These are phyloP conservation scores for Sphagnum fallax DNA, from an alignment of 228 moss, liverwort and hornwort species.

Conservation along the genomic window DNA sequence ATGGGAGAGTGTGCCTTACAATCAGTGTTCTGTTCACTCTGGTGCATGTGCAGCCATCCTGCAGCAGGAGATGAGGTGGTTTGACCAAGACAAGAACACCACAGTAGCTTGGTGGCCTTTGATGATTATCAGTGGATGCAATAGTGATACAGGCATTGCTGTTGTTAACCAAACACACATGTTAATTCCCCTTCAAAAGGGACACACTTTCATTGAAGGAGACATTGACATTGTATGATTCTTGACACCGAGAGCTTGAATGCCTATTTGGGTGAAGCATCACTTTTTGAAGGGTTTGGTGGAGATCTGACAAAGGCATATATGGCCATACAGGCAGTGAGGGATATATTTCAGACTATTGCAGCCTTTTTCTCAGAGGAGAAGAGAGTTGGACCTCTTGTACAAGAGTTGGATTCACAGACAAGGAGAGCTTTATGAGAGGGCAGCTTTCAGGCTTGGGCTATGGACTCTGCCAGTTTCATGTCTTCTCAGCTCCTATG, in stretches of 20 bases:
- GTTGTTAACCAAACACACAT: no score
- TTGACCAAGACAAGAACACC: constrained; percentile 56
- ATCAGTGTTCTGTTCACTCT: constrained; percentile 43
- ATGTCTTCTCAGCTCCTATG: constrained; percentile 84
- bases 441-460: constrained; percentile 77
- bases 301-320: constrained; percentile 75
- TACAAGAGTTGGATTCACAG: constrained; percentile 60
- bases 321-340: constrained; percentile 78
- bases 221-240: no score
- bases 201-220: no score
- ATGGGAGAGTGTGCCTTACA: constrained; percentile 84
- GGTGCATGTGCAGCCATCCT: constrained; percentile 50
- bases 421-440: constrained; percentile 54
- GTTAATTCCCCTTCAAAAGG: no score
- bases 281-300: constrained; percentile 85
- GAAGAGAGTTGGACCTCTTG: constrained; percentile 71
- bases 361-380: constrained; percentile 91
- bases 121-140: constrained; percentile 43
- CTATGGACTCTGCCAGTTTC: constrained; percentile 82
- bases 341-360: constrained; percentile 74
- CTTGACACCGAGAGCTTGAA: background rate
- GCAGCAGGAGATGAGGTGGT: constrained; percentile 81
- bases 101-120: constrained; percentile 41
- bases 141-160: constrained; percentile 47
- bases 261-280: constrained; percentile 33